Evolutionary conservation across 225 moss, liverwort and hornwort genomes (phyloP).

Genomic region (Marchantia polymorpha): DNA sequence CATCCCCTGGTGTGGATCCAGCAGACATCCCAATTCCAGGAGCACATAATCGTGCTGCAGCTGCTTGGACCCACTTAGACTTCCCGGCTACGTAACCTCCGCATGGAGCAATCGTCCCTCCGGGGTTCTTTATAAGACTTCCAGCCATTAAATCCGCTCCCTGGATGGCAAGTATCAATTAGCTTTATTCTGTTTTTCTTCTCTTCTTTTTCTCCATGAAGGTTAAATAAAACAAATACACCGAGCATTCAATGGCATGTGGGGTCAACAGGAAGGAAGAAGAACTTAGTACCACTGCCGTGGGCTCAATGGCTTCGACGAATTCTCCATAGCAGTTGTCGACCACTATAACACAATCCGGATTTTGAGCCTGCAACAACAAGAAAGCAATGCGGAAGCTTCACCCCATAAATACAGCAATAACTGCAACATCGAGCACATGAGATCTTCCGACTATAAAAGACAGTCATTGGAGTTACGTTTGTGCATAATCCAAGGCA

Average conservation of each 20-base stretch:
- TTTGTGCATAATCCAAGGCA: background rate
- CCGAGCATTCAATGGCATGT: background rate
- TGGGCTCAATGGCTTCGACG: conserved; percentile 77
- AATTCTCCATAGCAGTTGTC: conserved; percentile 98
- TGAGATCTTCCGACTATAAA: no score
- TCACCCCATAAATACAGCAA: background rate
- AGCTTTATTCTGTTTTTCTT: background rate
- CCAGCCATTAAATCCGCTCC: conserved; percentile 95
- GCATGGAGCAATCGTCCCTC: conserved; percentile 90
- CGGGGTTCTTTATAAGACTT: conserved; percentile 93
- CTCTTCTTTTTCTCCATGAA: background rate
- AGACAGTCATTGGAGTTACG: no score
- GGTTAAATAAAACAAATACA: background rate
- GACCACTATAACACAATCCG: conserved; percentile 72
- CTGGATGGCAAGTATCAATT: conserved; percentile 28
- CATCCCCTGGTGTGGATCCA: conserved; percentile 81
- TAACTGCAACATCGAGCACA: background rate
- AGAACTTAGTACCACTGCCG: conserved; percentile 61
- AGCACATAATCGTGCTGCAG: conserved; percentile 80
- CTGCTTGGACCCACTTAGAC: conserved; percentile 80
- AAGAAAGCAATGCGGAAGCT: background rate
- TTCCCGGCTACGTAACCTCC: conserved; percentile 91
- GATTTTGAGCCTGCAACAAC: conserved; percentile 65
- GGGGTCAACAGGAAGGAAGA: background rate
- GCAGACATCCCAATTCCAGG: conserved; percentile 86